A percentile compares a stretch with the other conserved stretches of the same genome.
These are phyloP conservation scores for Logfia minima DNA, from an alignment of 129 eudicot species.

Conservation along the genomic window DNA sequence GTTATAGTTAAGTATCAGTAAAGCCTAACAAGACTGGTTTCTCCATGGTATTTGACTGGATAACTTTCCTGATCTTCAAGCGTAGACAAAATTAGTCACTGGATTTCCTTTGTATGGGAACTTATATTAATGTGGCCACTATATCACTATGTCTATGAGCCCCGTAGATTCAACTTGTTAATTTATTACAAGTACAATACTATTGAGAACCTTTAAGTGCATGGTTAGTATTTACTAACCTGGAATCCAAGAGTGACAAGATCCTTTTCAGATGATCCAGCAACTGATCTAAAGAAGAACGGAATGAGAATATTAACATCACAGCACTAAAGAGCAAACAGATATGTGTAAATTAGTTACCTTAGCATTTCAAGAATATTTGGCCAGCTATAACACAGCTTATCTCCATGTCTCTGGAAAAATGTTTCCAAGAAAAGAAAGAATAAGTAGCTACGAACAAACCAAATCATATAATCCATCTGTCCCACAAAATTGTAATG, in stretches of 20 bases:
- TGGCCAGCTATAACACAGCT: slow-evolving; percentile 85
- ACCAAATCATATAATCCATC: slow-evolving; percentile 13
- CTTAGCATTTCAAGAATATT: slow-evolving; percentile 91
- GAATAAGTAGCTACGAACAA: slow-evolving; percentile 17
- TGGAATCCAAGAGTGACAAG: slow-evolving; percentile 91
- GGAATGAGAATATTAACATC: slow-evolving; percentile 25
- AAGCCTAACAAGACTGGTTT: too few species aligned
- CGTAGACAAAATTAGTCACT: background rate
- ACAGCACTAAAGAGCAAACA: slow-evolving; percentile 6
- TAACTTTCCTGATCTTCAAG: background rate
- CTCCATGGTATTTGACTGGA: background rate
- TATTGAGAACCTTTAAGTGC: background rate
- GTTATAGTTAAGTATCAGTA: too few species aligned
- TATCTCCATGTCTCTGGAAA: slow-evolving; percentile 86
- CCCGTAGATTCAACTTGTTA: background rate
- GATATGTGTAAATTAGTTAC: slow-evolving; percentile 37
- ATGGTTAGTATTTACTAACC: slow-evolving; percentile 48
- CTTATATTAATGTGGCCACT: slow-evolving; percentile 16
- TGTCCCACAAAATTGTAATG: slow-evolving; percentile 6
- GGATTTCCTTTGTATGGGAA: background rate
- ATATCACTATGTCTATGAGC: slow-evolving; percentile 14
- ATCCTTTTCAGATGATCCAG: slow-evolving; percentile 93
- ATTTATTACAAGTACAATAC: background rate
- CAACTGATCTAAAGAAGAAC: slow-evolving; percentile 75
- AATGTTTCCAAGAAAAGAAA: slow-evolving; percentile 15